Conservation (phyloP, 202 grass and related monocot species). For the Setaria viridis region DNA sequence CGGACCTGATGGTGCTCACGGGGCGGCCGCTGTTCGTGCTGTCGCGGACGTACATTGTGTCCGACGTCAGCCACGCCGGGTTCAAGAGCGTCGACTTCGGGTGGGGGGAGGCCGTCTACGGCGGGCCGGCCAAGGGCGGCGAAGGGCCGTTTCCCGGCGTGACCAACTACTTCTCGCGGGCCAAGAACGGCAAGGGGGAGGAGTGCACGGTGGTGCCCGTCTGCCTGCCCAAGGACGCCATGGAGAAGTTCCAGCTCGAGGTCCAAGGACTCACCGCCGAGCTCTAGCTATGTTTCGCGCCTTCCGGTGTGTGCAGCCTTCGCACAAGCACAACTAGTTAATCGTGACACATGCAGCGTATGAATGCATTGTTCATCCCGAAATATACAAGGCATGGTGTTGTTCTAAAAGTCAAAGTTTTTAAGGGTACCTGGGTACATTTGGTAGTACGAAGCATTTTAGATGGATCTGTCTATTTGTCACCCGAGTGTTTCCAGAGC, state of each 20-base stretch:
- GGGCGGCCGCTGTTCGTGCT: conserved; percentile 51
- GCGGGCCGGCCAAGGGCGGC: conserved; percentile 66
- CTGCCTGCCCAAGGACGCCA: conserved; percentile 60
- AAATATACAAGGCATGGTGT: no score
- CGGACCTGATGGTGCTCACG: conserved; percentile 58
- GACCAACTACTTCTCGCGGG: conserved; percentile 58
- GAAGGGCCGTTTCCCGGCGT: conserved; percentile 53
- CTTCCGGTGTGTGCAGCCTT: no score
- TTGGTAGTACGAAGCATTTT: no score
- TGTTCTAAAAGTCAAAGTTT: no score
- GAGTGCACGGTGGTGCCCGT: conserved; percentile 59
- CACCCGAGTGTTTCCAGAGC: no score
- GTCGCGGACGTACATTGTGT: conserved; percentile 64
- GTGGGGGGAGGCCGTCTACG: conserved; percentile 69
- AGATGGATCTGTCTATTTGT: no score
- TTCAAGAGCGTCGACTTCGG: conserved; percentile 81
- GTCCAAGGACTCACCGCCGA: conserved; percentile 44
- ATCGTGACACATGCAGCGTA: no score
- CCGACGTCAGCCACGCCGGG: conserved; percentile 65
- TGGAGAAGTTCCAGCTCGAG: conserved; percentile 72
- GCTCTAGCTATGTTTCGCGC: conserved; percentile 1
- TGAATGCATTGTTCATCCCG: no score
- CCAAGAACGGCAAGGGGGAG: conserved; percentile 64
- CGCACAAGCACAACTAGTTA: no score
- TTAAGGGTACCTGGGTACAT: no score